A percentile compares a stretch with the other conserved stretches of the same genome.
phyloP scores from a whole-genome alignment of 2,329 filamentous ascomycete species.

The Microascus cirrosus region DNA sequence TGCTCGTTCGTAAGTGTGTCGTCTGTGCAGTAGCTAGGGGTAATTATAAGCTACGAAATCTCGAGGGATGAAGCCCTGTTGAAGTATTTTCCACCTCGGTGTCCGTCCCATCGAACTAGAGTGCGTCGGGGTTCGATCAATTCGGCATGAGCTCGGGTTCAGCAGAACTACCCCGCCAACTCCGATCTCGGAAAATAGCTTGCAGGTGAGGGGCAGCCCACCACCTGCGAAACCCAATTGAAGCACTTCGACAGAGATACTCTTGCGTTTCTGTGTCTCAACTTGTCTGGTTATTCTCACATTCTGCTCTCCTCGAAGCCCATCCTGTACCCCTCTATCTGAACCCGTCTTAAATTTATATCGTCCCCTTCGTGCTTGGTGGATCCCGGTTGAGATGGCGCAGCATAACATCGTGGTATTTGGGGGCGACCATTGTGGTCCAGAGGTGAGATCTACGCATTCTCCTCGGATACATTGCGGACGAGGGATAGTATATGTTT shows the following conservation, averaged over 20 bases:
- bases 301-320: background rate
- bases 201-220: background rate
- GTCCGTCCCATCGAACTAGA: no score
- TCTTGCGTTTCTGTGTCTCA: background rate
- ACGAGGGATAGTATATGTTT: background rate
- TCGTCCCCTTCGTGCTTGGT: background rate
- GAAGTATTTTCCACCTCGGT: no score
- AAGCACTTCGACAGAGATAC: background rate
- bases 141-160: background rate
- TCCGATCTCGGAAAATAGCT: background rate
- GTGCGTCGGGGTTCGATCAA: no score
- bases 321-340: background rate
- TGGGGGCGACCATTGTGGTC: conserved; percentile 74
- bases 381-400: conserved; percentile 40
- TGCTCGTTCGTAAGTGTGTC: no score
- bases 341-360: no score
- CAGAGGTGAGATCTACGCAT: conserved; percentile 47
- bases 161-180: background rate
- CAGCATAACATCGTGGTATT: conserved; percentile 72
- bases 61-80: no score
- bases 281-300: background rate
- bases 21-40: no score
- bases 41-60: no score
- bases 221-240: background rate
- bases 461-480: background rate